Base-by-base conservation (phyloP, 768 basidiomycete genomes). In the Tylopilus rubrobrunneus region DNA sequence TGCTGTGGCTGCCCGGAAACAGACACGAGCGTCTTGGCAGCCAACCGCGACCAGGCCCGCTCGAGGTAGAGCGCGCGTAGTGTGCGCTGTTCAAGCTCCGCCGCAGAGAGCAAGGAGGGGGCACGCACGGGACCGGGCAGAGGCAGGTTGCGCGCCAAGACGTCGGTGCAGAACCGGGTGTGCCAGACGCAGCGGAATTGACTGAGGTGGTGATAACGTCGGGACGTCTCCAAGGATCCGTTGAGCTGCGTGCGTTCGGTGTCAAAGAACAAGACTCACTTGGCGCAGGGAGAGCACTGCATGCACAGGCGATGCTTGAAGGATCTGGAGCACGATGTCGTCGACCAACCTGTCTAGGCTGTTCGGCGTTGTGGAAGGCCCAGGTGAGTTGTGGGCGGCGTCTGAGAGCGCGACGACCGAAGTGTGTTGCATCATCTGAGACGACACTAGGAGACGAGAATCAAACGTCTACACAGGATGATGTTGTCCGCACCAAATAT, bases 11-110 rank as follows among this genome's bases (percentile, higher is more conserved):
- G 27, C 4, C 31, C 10, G 10, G 31, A 31, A 31, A 31, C 31
- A 11, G 57, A 58, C 11, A 55, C 49, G 11, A 68, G 45, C 31
- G 52, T 46, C 2, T 41, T 47, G 0, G 68, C 48, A 28, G 56
- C 53, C 34, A 66, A 28, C 0, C 57, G 56, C 11, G 67, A 57
- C 67, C 67, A 67, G 15, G 44, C 34, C 4, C 27, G 49, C n/a
- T 66, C 49, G 10, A 67, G 68, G 42, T 53, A 29, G 21, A 70
- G 61, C 10, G 68, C 67, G 15, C 66, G 51, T 19, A 66, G n/a
- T 1, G 67, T 67, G 7, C 68, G 68, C n/a, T 31, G 56, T 34
- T 70, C 67, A 10, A 67, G 66, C 7, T 68, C 63, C 5, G 49
- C 31, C 8, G 61, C 57, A 6, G 59, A 54, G 37, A 67, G 63